phyloP scores from a whole-genome alignment of 192 early-diverging fungal genomes.

The Helicostylum pulchrum region DNA sequence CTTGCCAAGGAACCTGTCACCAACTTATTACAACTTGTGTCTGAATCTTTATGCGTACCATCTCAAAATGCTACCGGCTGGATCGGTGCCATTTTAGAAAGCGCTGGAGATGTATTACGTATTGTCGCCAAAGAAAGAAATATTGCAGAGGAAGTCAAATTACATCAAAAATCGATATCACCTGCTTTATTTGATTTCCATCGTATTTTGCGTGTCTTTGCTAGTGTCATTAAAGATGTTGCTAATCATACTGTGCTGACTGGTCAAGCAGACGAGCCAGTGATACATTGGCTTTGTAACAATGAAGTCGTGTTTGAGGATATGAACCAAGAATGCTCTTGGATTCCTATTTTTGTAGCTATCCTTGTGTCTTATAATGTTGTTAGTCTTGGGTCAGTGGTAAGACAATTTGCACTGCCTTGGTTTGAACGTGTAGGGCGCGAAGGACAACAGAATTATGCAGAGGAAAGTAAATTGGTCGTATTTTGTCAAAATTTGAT shows the following conservation, averaged over 20 bases:
- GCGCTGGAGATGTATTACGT: neutral
- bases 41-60: conserved; percentile 14
- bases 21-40: neutral
- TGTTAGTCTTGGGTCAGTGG: conserved; percentile 21
- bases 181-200: conserved; percentile 6
- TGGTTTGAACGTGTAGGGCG: conserved; percentile 26
- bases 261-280: conserved; percentile 26
- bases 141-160: neutral
- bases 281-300: conserved; percentile 23
- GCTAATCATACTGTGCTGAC: conserved; percentile 15
- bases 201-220: conserved; percentile 20
- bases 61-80: conserved; percentile 15
- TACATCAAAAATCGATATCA: neutral
- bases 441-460: conserved; percentile 17
- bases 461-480: conserved; percentile 14
- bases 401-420: conserved; percentile 21
- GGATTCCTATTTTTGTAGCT: conserved; percentile 32
- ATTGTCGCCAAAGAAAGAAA: conserved; percentile 1
- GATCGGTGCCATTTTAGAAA: conserved; percentile 22
- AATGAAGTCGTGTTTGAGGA: conserved; percentile 12
- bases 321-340: conserved; percentile 25
- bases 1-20: neutral
- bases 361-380: conserved; percentile 23
- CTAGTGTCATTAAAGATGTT: conserved; percentile 23
- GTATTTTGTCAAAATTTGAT: conserved; percentile 36